These are phyloP conservation scores for Lasiodiplodia gonubiensis DNA, from an alignment of 2,329 filamentous ascomycete species.

Conservation along the genomic window DNA sequence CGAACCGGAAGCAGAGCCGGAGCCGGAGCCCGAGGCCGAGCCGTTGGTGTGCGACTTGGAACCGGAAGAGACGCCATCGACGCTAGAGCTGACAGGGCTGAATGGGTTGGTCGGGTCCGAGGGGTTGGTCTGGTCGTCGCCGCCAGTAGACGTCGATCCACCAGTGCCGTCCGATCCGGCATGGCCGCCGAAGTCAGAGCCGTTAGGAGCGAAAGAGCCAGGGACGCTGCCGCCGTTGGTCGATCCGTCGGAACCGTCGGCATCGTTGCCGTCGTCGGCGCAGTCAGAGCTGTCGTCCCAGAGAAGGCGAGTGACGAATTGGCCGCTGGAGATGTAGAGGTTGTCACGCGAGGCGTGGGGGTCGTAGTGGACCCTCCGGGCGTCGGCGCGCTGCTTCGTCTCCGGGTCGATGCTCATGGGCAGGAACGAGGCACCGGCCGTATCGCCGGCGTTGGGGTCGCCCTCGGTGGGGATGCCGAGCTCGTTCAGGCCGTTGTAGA, in stretches of 20 bases:
- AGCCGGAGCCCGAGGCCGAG: neutral
- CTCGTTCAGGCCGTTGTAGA: constrained; percentile 33
- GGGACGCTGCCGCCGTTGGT: neutral
- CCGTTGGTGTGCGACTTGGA: neutral
- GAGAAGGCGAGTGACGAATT: constrained; percentile 26
- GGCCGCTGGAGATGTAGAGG: constrained; percentile 29
- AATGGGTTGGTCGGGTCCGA: constrained; percentile 5
- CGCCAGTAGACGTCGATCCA: neutral
- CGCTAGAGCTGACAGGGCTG: neutral
- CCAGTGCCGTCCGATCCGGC: neutral
- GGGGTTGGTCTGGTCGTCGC: neutral
- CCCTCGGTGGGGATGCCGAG: constrained; percentile 19
- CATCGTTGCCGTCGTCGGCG: neutral
- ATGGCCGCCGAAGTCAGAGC: no score
- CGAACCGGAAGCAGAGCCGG: neutral
- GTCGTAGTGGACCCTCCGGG: constrained; percentile 41
- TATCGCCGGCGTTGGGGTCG: constrained; percentile 13
- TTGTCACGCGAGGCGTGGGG: constrained; percentile 38
- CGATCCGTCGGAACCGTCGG: no score
- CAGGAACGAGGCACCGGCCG: constrained; percentile 20
- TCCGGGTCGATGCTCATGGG: constrained; percentile 39
- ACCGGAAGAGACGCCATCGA: neutral
- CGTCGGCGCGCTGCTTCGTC: constrained; percentile 36
- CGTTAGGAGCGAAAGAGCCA: neutral
- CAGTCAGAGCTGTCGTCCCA: constrained; percentile 2